Evolutionary conservation across 1,284 basidiomycete genomes (phyloP), one percentile per base, ranked within the genome.

Genomic region (Rhodotorula sp.): DNA sequence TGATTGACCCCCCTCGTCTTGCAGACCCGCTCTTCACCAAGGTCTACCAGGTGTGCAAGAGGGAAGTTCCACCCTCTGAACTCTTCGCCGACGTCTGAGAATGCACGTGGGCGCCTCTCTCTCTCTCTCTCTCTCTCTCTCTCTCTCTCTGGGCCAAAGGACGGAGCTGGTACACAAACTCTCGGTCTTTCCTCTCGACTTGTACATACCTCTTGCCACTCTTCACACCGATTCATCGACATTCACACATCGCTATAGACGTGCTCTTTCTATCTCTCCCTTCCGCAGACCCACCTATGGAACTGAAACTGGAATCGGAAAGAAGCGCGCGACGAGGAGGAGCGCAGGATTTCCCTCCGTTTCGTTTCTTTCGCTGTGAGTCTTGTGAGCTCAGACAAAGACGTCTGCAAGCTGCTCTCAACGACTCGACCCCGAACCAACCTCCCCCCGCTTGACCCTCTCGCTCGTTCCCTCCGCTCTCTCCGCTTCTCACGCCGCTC

Each of bases 21-120:
- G 10, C 24, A 44, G 53, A 54, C 53, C n/a, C 47, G 22, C 80
- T 86, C 24, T 85, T 86, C 77, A 46, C 63, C n/a, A 69, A 68
- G 46, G 71, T 77, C 44, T 70, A 68, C 66, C 47, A 48, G 20
- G 72, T 74, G 56, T 70, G 68, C 51, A 58, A 70, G 54, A 63
- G 71, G 27, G 71, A 69, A n/a, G 29, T 73, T 27, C 58, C 52
- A 4, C 71, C 71, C 17, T 30, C 66, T 51, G 44, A 36, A 13
- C 24, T 74, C 44, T 70, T 73, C 65, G 67, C 59, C 20, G 70
- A 65, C 51, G 58, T 74, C 24, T 74, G 64, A 63, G 48, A 6
- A 10, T 6, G 30, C 30, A 29, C n/a, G 24, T 22, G 27, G 20
- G 27, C 36, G 53, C 22, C 27, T 53, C 49, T 52, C 34, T 3